Conservation (phyloP, 768 basidiomycete genomes). For the Lentinula guzmanii region DNA sequence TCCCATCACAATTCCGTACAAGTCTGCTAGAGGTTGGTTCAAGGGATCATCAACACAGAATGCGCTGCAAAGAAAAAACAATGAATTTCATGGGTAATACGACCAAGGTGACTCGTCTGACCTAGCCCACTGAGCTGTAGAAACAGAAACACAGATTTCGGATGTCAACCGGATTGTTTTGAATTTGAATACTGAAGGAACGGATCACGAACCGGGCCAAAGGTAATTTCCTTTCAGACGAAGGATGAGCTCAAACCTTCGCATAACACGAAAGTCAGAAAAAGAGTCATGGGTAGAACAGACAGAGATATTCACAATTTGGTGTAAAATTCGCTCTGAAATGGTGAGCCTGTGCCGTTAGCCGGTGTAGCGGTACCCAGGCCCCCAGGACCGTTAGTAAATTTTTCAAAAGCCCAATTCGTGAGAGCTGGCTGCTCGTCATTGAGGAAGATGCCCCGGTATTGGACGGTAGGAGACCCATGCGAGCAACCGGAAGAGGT, state of each 20-base stretch:
- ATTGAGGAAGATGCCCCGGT: constrained; percentile 69
- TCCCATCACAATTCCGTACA: constrained; percentile 67
- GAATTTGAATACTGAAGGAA: background rate
- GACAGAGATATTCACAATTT: background rate
- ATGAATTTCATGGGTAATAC: background rate
- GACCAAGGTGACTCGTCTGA: constrained; percentile 1
- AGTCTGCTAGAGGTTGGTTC: constrained; percentile 59
- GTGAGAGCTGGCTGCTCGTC: constrained; percentile 71
- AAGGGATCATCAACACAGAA: constrained; percentile 54
- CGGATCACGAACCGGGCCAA: constrained; percentile 49
- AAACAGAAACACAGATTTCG: background rate
- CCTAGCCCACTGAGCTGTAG: constrained; percentile 37
- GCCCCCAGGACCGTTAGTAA: constrained; percentile 56
- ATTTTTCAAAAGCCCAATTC: constrained; percentile 67
- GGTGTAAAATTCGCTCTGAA: constrained; percentile 37
- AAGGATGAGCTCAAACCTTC: constrained; percentile 60
- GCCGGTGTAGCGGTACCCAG: constrained; percentile 48
- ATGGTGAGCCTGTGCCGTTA: constrained; percentile 46
- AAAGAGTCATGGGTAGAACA: no score
- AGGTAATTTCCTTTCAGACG: constrained; percentile 65
- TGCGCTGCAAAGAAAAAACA: constrained; percentile 23
- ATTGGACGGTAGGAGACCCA: constrained; percentile 62
- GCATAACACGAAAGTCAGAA: background rate
- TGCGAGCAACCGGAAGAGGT: constrained; percentile 41
- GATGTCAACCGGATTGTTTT: background rate